Base-by-base conservation (phyloP, 2,329 filamentous ascomycete genomes). In the Pseudopyrenochaeta lycopersici region DNA sequence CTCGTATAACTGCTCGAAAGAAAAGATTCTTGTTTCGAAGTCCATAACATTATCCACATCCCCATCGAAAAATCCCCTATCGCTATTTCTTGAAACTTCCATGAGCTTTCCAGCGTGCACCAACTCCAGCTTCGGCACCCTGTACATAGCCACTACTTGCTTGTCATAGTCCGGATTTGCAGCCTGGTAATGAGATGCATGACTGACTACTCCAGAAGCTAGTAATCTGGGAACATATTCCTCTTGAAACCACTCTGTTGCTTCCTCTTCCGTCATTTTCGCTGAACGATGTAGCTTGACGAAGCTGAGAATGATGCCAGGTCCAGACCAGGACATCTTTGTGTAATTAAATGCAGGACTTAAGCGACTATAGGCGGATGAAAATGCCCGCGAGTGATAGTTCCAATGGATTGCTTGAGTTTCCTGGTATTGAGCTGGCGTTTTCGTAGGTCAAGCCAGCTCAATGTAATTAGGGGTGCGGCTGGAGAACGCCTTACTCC, bases 221-320 rank as follows among this genome's bases (percentile, higher is more conserved):
- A 72, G 10, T 11, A 72, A 31, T 10, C 51, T 56, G 1, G 66
- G 67, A 10, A 68, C 46, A 31, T 66, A 68, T 7, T 63, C 60
- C 17, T 65, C 54, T 18, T 69, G 53, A 21, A 67, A 63, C 64
- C 66, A 73, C 38, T 61, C 14, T 63, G 52, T 14, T 69, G n/a
- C 46, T 2, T 44, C 55, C n/a, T 66, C 63, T 46, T 58, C 21
- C 9, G 61, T 56, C 9, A 69, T 33, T n/a, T 58, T 40, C 1
- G 63, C 61, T 11, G 54, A 41, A 31, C 57, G 23, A 1, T 41
- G 54, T 14, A 66, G 56, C n/a, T 54, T 58, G 18, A 66, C 36
- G 41, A 64, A 62, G 31, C 47, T 52, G 18, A 66, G 50, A 31
- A 70, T 52, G 29, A 70, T 49, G 2, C 70, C 68, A 1, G 68